Evolutionary conservation across 2,329 filamentous ascomycete species (phyloP).

Genomic region (Magnaporthiopsis rhizophila): DNA sequence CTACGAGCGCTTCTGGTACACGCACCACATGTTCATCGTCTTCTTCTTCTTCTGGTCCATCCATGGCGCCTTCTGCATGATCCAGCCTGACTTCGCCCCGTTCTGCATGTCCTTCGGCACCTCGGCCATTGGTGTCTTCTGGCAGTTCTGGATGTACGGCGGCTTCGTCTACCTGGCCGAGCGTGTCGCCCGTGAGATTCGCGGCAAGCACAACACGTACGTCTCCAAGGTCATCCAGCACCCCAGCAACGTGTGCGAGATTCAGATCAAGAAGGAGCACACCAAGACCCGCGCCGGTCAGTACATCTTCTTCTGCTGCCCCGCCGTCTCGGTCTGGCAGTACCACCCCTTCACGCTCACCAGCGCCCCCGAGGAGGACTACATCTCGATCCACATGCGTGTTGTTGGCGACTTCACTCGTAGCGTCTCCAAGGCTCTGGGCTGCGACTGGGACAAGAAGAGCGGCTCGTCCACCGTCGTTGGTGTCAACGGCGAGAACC

Average conservation of each 20-base stretch:
- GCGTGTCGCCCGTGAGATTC: conserved; percentile 67
- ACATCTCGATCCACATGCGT: conserved; percentile 80
- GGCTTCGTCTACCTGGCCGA: conserved; percentile 76
- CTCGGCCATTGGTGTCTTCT: conserved; percentile 68
- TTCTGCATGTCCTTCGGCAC: conserved; percentile 64
- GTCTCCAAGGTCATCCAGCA: conserved; percentile 87
- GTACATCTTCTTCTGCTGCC: conserved; percentile 86
- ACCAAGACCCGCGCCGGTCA: conserved; percentile 75
- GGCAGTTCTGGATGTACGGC: conserved; percentile 82
- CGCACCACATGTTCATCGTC: conserved; percentile 77
- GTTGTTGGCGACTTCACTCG: conserved; percentile 77
- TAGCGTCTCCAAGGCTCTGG: conserved; percentile 59
- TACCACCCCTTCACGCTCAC: conserved; percentile 81
- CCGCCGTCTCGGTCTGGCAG: conserved; percentile 79
- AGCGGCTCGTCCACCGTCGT: conserved; percentile 57
- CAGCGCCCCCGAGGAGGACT: conserved; percentile 81
- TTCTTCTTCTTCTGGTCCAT: conserved; percentile 92
- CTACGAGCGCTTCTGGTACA: conserved; percentile 88
- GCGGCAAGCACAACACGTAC: conserved; percentile 74
- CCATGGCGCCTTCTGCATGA: conserved; percentile 86
- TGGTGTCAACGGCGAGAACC: conserved; percentile 52
- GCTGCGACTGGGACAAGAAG: conserved; percentile 64
- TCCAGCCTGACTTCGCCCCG: conserved; percentile 72
- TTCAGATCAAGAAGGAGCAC: conserved; percentile 86
- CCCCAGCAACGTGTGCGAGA: conserved; percentile 81